Evolutionary conservation across 2,329 filamentous ascomycete genomes (phyloP).

Genomic region (Alternaria longipes): DNA sequence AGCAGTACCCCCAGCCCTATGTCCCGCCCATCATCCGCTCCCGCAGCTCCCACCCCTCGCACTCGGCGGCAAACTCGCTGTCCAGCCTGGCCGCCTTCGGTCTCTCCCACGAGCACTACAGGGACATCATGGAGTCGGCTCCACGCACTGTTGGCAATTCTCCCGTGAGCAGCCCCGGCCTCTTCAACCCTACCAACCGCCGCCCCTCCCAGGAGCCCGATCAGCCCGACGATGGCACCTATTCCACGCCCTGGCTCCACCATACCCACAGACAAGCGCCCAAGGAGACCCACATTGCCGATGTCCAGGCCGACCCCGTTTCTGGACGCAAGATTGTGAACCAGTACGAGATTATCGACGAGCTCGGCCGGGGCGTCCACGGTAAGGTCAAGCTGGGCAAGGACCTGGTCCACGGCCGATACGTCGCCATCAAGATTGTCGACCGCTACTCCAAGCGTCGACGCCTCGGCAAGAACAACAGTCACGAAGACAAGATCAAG

Average conservation of each 20-base stretch:
- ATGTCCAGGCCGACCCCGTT: constrained; percentile 86
- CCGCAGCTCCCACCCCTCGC: constrained; percentile 54
- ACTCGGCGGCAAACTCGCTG: constrained; percentile 50
- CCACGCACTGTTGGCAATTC: constrained; percentile 58
- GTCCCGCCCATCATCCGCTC: constrained; percentile 52
- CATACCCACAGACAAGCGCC: constrained; percentile 60
- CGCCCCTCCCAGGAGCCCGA: constrained; percentile 40
- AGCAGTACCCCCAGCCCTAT: constrained; percentile 53
- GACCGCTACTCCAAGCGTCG: constrained; percentile 93
- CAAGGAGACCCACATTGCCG: constrained; percentile 81
- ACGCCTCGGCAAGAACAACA: constrained; percentile 79
- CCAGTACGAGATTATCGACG: constrained; percentile 95
- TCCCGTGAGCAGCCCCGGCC: constrained; percentile 57
- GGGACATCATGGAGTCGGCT: constrained; percentile 49
- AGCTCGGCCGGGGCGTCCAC: constrained; percentile 94
- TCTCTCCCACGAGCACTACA: constrained; percentile 44
- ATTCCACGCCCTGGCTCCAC: constrained; percentile 61
- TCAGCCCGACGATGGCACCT: constrained; percentile 51
- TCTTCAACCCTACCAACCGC: constrained; percentile 54
- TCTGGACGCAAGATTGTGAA: constrained; percentile 97
- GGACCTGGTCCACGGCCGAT: constrained; percentile 76
- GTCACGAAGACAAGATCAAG: constrained; percentile 83
- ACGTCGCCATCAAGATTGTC: constrained; percentile 98
- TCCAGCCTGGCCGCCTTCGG: constrained; percentile 54
- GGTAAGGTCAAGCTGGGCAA: constrained; percentile 97